phyloP scores from a whole-genome alignment of 1,284 basidiomycete genomes.

The Ustilago nuda region DNA sequence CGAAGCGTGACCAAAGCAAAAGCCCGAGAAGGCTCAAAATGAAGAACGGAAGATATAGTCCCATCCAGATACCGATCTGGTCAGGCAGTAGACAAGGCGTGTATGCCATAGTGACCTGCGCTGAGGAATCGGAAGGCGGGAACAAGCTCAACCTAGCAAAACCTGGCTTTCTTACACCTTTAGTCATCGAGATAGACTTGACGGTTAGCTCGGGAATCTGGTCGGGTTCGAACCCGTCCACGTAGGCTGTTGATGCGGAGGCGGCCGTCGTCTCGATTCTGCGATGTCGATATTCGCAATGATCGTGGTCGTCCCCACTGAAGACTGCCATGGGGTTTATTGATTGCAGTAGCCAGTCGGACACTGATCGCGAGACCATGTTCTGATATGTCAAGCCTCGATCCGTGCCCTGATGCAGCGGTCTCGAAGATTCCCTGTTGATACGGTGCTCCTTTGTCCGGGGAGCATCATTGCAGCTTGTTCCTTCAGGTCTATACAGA shows the following conservation, averaged over 20 bases:
- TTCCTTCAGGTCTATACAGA: constrained; percentile 34
- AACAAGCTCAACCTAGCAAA: constrained; percentile 56
- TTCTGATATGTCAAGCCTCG: constrained; percentile 58
- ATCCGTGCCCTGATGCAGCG: constrained; percentile 56
- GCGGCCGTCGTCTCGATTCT: not conserved
- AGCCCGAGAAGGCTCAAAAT: constrained; percentile 26
- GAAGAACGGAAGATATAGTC: constrained; percentile 47
- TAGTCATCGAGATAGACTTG: constrained; percentile 62
- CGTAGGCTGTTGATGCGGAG: not conserved
- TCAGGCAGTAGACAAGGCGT: constrained; percentile 58
- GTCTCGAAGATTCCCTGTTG: constrained; percentile 38
- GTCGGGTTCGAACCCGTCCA: constrained; percentile 28
- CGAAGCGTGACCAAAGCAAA: constrained; percentile 20
- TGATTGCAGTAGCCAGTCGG: constrained; percentile 44
- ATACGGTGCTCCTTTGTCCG: constrained; percentile 44
- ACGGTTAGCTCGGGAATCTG: constrained; percentile 59
- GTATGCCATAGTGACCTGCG: constrained; percentile 33
- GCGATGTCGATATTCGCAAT: constrained; percentile 60
- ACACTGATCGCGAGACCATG: constrained; percentile 42
- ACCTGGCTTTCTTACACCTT: constrained; percentile 56
- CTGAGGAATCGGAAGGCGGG: constrained; percentile 3
- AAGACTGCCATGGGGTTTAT: constrained; percentile 55
- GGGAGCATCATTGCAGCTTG: constrained; percentile 38
- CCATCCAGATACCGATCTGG: constrained; percentile 58
- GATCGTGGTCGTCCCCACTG: constrained; percentile 64